Evolutionary conservation across 129 eudicot genomes (phyloP), one percentile per base, ranked within the genome.

Genomic region (Lactuca saligna): DNA sequence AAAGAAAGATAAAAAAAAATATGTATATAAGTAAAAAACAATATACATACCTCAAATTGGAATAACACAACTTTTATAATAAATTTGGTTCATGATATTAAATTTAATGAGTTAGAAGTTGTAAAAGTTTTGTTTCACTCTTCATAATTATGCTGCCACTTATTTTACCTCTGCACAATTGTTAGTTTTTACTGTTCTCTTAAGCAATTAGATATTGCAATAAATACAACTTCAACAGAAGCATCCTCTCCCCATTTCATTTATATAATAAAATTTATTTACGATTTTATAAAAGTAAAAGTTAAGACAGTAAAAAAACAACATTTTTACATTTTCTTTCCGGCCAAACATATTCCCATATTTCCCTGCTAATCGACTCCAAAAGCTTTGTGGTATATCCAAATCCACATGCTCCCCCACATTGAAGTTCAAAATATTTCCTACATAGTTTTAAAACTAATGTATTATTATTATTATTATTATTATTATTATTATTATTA

Each of bases 331-430:
- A 87, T 85, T 89, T 54, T 93, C 98, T 82, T 93, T 93, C 98
- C 98, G 89, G 64, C 89, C 89, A 71, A 93, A 93, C 65, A 93
- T 83, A 78, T 93, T 93, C 57, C 98, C 97, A 53, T 93, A 93
- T 78, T 84, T 89, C 34, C 97, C 97, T 7, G 96, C 98, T 76
- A 92, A 72, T 17, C 95, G 98, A 77, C 90, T 92, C 98, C 96
- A 92, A 66, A 92, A 92, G 95, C 91, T 92, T 37, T 88, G 96
- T 44, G 98, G 98, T 64, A 92, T 78, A 68, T 92, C 96, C 56
- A 92, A 73, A 82, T 92, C 98, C 48, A 92, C 91, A 0, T 80
- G 69, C 63, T 83, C 91, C 32, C 98, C 98, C 75, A 92, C 98
- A 65, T 92, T 92, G 63, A 92, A 92, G 72, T 92, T 86, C 68